Conservation (phyloP, 2,329 filamentous ascomycete genomes). For the Byssothecium circinans region DNA sequence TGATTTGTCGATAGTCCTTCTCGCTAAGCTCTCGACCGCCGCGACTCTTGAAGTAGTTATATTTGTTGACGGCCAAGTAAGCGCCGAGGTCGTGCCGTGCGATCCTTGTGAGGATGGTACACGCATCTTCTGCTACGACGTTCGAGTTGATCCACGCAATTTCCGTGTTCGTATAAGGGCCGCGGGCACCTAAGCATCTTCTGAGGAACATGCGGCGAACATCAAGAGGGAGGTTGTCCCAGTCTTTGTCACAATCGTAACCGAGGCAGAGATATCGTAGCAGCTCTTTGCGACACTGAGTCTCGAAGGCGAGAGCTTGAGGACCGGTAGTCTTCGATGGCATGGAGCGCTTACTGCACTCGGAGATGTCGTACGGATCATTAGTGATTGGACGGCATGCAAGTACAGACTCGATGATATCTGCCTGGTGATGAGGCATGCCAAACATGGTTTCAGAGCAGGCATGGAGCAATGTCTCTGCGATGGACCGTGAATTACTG, state of each 20-base stretch:
- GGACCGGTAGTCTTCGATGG: slow-evolving; percentile 24
- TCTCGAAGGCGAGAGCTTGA: slow-evolving; percentile 25
- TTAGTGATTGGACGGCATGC: slow-evolving; percentile 23
- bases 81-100: slow-evolving; percentile 54
- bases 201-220: slow-evolving; percentile 52
- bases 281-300: slow-evolving; percentile 46
- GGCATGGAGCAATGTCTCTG: slow-evolving; percentile 40
- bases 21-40: slow-evolving; percentile 23
- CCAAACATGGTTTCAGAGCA: slow-evolving; percentile 39
- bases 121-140: slow-evolving; percentile 45
- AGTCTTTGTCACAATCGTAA: slow-evolving; percentile 53
- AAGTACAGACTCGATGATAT: slow-evolving; percentile 37
- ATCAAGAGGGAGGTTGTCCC: slow-evolving; percentile 53
- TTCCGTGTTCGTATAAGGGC: slow-evolving; percentile 45
- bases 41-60: slow-evolving; percentile 35
- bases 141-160: slow-evolving; percentile 51
- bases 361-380: slow-evolving; percentile 31
- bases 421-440: slow-evolving; percentile 35
- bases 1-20: slow-evolving; percentile 37
- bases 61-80: slow-evolving; percentile 38
- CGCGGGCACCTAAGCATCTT: slow-evolving; percentile 50
- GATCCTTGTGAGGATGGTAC: slow-evolving; percentile 45
- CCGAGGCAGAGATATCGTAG: slow-evolving; percentile 53
- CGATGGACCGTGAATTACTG: slow-evolving; percentile 38
- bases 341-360: slow-evolving; percentile 38